Percentiles rank a stretch among this genome's conserved stretches.
Conservation (phyloP, 805 yeast genomes). For the Candida broadrunensis region DNA sequence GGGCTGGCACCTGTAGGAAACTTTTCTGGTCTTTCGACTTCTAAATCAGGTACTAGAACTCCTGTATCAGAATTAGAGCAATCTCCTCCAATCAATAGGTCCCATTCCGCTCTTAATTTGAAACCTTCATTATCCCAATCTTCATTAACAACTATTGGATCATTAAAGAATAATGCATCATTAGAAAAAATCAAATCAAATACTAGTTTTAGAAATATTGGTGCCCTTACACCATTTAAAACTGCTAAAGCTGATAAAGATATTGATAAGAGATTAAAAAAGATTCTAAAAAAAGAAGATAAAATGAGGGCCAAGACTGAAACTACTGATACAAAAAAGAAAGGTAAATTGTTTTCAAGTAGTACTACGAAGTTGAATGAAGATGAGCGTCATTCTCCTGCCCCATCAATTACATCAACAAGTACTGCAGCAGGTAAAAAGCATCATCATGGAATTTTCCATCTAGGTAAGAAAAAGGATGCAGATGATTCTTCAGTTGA, state of each 20-base stretch:
- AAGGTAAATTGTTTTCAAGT: neutral
- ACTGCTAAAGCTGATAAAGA: constrained; percentile 22
- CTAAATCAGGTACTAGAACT: neutral
- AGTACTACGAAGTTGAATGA: neutral
- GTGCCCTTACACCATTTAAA: constrained; percentile 30
- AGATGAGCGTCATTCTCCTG: neutral
- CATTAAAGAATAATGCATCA: neutral
- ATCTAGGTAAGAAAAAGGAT: constrained; percentile 12
- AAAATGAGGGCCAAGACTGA: constrained; percentile 12
- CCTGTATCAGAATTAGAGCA: neutral
- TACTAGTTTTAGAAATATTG: constrained; percentile 20
- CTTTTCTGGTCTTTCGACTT: neutral
- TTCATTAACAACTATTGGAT: constrained; percentile 5
- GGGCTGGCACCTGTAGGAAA: neutral
- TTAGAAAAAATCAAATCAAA: constrained; percentile 9
- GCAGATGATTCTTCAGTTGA: constrained; percentile 8
- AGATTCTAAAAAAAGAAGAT: constrained; percentile 29
- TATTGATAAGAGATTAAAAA: constrained; percentile 30
- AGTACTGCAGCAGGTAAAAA: constrained; percentile 6
- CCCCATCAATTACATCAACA: constrained; percentile 2
- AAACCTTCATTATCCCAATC: constrained; percentile 8
- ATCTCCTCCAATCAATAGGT: neutral
- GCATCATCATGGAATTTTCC: constrained; percentile 18
- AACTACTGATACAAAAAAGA: constrained; percentile 6
- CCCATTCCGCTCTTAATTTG: neutral